Evolutionary conservation across 2,329 filamentous ascomycete genomes (phyloP).

Genomic region (Bipolaris zeicola): DNA sequence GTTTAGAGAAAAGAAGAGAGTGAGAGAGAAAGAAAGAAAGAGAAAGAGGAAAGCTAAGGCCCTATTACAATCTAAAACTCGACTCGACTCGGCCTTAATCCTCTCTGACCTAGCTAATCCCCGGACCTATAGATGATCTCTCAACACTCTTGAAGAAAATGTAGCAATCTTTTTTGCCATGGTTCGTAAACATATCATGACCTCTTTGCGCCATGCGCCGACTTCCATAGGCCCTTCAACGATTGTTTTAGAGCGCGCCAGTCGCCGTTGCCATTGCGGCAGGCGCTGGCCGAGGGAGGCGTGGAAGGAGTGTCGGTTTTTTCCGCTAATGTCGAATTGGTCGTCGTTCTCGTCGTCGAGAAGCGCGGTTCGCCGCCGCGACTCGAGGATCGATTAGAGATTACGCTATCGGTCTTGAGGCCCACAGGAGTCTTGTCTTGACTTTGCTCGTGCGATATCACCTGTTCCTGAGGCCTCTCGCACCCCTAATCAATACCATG

Average conservation of each 20-base stretch:
- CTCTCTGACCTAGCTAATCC: constrained; percentile 1
- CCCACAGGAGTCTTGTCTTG: constrained; percentile 44
- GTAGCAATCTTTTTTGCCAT: constrained; percentile 22
- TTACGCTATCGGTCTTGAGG: constrained; percentile 42
- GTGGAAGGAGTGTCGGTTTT: constrained; percentile 26
- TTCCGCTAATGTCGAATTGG: constrained; percentile 32
- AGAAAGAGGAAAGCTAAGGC: constrained; percentile 5
- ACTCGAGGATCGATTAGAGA: constrained; percentile 35
- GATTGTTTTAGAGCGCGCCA: constrained; percentile 41
- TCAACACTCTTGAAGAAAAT: constrained; percentile 14
- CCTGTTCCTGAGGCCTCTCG: constrained; percentile 56
- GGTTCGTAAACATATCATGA: constrained; percentile 31
- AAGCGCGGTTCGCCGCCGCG: constrained; percentile 25
- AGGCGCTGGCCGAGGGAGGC: constrained; percentile 23
- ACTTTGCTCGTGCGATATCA: constrained; percentile 40
- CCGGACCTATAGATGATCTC: too few species aligned
- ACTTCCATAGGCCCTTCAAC: constrained; percentile 41
- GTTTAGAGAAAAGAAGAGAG: constrained; percentile 7
- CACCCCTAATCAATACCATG: constrained; percentile 90
- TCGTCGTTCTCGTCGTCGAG: constrained; percentile 20
- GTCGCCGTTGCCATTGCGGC: constrained; percentile 40
- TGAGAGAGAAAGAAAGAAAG: too few species aligned
- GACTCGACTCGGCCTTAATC: constrained; percentile 8
- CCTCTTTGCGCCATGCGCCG: constrained; percentile 40
- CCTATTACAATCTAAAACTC: constrained; percentile 20